Base-by-base conservation (phyloP, 2,329 filamentous ascomycete species). In the Cyphellophora attinorum region DNA sequence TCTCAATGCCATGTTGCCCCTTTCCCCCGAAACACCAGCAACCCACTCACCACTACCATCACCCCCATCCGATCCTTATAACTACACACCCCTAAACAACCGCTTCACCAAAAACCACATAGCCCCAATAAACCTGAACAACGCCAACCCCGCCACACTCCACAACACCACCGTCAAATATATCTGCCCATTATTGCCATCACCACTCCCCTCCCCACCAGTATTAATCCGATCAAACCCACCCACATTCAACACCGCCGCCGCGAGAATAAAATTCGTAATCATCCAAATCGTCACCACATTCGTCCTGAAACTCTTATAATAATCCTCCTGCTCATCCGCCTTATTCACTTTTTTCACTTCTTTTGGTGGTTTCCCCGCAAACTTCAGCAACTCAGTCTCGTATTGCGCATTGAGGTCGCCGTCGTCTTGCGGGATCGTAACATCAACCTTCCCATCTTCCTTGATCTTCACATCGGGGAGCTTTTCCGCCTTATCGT, bases 251-350 rank as follows among this genome's bases (percentile, higher is more conserved):
- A 98, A 67, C 5, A 98, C 89, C 2, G 93, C 70, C 1, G 89
- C 89, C 1, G 76, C 78, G 5, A 98, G 75, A 1, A 76, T 86
- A 57, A 98, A 83, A 60, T 98, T 98, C 54, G 79, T 86, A 51
- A 96, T 85, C 72, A 98, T 94, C 91, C 91, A 98, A 46, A 82
- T 77, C 33, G 96, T 67, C 18, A 98, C 91, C 47, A 95, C 88
- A 17, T 85, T 76, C 13, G 84, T 93, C 43, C 91, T 77, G 57
- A 98, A 94, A 46, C 88, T 91, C 51, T 88, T 86, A 72, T 98
- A 98, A 63, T 96, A 98, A 58, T 98, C 91, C 67, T 95, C 85
- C 59, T 98, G 89, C 53, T 82, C 85, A 55, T 95, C 88, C 28
- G 64, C 55, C 8, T 72, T 60, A n/a, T 65, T 65, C 2, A 61